A percentile compares a stretch with the other conserved stretches of the same genome.
phyloP scores from a whole-genome alignment of 192 early-diverging fungal genomes.

The Mortierella antarctica region DNA sequence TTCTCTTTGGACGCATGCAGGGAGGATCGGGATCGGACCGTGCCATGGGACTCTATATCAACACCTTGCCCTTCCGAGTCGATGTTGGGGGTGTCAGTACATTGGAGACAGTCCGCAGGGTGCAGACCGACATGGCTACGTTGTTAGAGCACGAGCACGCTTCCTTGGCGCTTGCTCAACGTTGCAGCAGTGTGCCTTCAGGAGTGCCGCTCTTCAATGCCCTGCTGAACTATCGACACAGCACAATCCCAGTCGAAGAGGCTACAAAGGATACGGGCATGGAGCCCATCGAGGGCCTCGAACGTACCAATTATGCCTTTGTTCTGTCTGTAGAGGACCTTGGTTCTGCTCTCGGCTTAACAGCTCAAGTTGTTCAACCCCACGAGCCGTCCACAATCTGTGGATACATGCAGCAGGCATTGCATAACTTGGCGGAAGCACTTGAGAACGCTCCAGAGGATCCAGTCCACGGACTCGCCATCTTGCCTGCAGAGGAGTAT shows the following conservation, averaged over 20 bases:
- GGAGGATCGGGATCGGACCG: not conserved
- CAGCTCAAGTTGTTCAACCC: constrained; percentile 3
- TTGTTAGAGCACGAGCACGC: not conserved
- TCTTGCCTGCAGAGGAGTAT: too few relatives aligned
- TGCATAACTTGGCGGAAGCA: not conserved
- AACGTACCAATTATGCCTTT: constrained; percentile 11
- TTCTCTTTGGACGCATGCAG: too few relatives aligned
- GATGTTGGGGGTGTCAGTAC: not conserved
- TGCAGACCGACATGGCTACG: not conserved
- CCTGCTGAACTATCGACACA: constrained; percentile 2
- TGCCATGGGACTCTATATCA: not conserved
- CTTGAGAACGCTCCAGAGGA: not conserved
- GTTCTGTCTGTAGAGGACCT: not conserved
- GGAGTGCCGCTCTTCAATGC: constrained; percentile 2
- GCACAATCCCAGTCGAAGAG: not conserved
- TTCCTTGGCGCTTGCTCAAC: not conserved
- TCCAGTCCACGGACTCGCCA: too few relatives aligned
- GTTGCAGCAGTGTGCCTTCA: constrained; percentile 2
- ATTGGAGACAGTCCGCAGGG: not conserved
- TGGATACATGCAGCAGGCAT: constrained; percentile 1
- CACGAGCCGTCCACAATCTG: not conserved
- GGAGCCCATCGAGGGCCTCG: not conserved
- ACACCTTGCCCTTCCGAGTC: constrained; percentile 1
- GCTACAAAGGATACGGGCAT: not conserved
- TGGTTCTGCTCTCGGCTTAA: not conserved